Percentiles rank a stretch among this genome's conserved stretches.
These are phyloP conservation scores for Canavalia ensiformis DNA, from an alignment of 306 rosid genomes.

Conservation along the genomic window DNA sequence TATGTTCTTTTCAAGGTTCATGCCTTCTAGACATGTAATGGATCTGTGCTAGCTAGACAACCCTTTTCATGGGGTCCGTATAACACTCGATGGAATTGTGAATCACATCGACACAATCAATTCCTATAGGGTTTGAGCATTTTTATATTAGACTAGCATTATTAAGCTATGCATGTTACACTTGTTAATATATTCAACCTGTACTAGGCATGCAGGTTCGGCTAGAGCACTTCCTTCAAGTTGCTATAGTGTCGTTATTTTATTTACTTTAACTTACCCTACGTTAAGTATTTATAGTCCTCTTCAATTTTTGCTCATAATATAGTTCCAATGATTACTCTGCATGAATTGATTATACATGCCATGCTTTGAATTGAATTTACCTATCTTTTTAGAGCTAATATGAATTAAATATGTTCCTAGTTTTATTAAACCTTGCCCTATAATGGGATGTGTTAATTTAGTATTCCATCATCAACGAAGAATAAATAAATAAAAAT, in stretches of 20 bases:
- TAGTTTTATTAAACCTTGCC: neutral
- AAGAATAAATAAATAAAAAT: neutral
- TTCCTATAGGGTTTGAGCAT: neutral
- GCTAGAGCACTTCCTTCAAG: constrained; percentile 15
- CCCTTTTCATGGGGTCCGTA: neutral
- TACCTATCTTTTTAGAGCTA: neutral
- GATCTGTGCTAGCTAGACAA: neutral
- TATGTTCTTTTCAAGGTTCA: neutral
- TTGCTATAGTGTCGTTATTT: constrained; percentile 12
- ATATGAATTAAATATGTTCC: neutral
- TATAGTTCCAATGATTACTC: neutral
- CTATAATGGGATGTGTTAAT: neutral
- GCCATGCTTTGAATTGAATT: constrained; percentile 19
- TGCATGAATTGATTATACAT: neutral
- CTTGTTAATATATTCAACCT: constrained; percentile 20
- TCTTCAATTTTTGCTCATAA: neutral
- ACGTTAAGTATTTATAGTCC: neutral
- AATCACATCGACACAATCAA: neutral
- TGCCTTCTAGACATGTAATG: neutral
- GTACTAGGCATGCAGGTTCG: constrained; percentile 28
- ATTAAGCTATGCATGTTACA: constrained; percentile 24
- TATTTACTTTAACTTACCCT: neutral
- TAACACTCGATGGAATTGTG: constrained; percentile 24
- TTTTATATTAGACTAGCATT: constrained; percentile 27
- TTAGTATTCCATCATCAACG: neutral